Percentiles rank a stretch among this genome's conserved stretches.
Conservation (phyloP, 805 yeast genomes). For the Candida koratica region DNA sequence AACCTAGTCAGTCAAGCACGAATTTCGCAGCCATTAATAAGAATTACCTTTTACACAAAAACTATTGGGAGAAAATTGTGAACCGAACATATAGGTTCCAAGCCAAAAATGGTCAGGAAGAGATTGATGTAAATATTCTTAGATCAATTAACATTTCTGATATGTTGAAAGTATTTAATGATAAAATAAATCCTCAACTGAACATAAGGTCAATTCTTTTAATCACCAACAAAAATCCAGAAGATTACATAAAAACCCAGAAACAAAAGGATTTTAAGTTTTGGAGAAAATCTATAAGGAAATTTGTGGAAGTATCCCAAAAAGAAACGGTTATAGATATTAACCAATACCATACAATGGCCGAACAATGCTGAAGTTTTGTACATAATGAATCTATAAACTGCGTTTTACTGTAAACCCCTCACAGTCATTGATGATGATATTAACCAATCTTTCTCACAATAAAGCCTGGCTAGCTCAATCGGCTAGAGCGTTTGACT, state of each 20-base stretch:
- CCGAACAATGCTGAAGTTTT: too few relatives aligned
- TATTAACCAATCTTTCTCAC: background rate
- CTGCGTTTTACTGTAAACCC: too few relatives aligned
- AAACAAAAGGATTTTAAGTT: background rate
- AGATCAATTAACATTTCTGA: slow-evolving; percentile 21
- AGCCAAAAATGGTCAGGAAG: slow-evolving; percentile 26
- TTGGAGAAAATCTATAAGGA: background rate
- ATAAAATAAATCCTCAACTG: slow-evolving; percentile 11
- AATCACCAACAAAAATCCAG: slow-evolving; percentile 7
- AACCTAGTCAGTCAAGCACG: slow-evolving; percentile 28
- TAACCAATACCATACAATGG: background rate
- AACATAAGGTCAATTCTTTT: slow-evolving; percentile 4
- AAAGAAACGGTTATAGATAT: background rate
- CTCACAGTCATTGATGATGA: background rate
- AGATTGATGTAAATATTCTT: slow-evolving; percentile 30
- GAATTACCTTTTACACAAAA: slow-evolving; percentile 36
- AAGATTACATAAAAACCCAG: too few relatives aligned
- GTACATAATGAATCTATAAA: too few relatives aligned
- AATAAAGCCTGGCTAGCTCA: slow-evolving; percentile 27
- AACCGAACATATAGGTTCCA: slow-evolving; percentile 41
- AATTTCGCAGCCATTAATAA: slow-evolving; percentile 18
- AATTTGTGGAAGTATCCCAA: background rate
- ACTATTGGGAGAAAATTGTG: slow-evolving; percentile 47
- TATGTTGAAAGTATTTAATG: slow-evolving; percentile 3
- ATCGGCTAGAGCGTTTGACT: slow-evolving; percentile 30